Evolutionary conservation across 192 early-diverging fungal species (phyloP).

Genomic region (Coemansia sp.): DNA sequence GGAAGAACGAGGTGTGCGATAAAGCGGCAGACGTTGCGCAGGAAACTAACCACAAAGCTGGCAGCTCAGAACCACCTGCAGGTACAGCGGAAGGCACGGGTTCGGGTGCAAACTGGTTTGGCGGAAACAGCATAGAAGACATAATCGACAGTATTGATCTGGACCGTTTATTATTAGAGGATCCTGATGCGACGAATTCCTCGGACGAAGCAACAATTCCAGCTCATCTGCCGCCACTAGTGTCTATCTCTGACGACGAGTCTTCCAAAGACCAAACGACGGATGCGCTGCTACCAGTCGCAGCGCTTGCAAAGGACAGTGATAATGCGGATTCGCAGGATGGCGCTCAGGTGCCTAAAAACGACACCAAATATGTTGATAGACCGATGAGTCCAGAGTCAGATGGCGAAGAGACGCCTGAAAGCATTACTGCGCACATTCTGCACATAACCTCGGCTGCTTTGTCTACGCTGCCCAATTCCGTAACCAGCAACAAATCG

Average conservation of each 20-base stretch:
- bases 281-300: background rate
- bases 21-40: background rate
- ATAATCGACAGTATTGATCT: conserved; percentile 28
- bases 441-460: conserved; percentile 35
- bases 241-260: conserved; percentile 8
- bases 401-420: conserved; percentile 30
- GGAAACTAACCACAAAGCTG: background rate
- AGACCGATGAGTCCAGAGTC: conserved; percentile 8
- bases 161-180: conserved; percentile 22
- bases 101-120: background rate
- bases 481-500: conserved; percentile 28
- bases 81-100: background rate
- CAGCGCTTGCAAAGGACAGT: background rate
- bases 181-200: conserved; percentile 16
- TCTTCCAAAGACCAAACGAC: background rate
- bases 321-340: background rate
- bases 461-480: conserved; percentile 20
- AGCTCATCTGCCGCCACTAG: conserved; percentile 38
- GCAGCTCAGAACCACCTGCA: background rate
- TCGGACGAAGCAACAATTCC: conserved; percentile 19
- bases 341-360: no score
- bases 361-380: background rate
- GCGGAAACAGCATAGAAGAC: conserved; percentile 20
- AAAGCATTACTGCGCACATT: conserved; percentile 27
- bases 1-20: conserved; percentile 32